These are phyloP conservation scores for Sporobolomyces phaffii DNA, from an alignment of 768 basidiomycete species.

Conservation along the genomic window DNA sequence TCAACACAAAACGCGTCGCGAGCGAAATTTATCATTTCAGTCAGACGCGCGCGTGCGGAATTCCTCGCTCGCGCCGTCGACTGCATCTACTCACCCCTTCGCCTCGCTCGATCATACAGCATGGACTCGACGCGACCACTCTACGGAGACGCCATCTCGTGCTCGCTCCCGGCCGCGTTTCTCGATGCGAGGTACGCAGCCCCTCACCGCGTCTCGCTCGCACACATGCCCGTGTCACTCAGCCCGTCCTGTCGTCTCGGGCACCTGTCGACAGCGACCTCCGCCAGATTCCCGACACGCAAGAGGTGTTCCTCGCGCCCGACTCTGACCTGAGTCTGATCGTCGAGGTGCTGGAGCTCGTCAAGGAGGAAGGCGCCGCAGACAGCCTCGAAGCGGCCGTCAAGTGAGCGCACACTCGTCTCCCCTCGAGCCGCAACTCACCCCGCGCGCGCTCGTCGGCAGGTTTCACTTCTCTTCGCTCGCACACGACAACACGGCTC, in stretches of 20 bases:
- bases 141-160: slow-evolving; percentile 80
- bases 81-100: not conserved
- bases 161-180: slow-evolving; percentile 55
- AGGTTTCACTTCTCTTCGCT: slow-evolving; percentile 88
- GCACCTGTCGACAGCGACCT: slow-evolving; percentile 51
- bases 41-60: too few relatives aligned
- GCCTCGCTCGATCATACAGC: not conserved
- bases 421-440: not conserved
- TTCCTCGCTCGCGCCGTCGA: too few relatives aligned
- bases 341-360: slow-evolving; percentile 73
- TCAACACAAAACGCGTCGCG: not conserved
- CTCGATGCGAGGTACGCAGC: slow-evolving; percentile 88
- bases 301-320: slow-evolving; percentile 81
- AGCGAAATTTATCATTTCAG: too few relatives aligned
- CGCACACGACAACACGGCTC: slow-evolving; percentile 81
- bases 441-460: too few relatives aligned
- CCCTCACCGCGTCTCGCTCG: slow-evolving; percentile 20
- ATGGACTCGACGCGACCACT: slow-evolving; percentile 51
- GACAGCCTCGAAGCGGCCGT: slow-evolving; percentile 58
- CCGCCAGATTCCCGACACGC: slow-evolving; percentile 87
- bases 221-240: not conserved
- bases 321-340: slow-evolving; percentile 67
- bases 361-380: slow-evolving; percentile 51
- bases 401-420: slow-evolving; percentile 53
- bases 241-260: not conserved